Conservation (phyloP, 1,284 basidiomycete species). For the Cutaneotrichosporon mucoides region DNA sequence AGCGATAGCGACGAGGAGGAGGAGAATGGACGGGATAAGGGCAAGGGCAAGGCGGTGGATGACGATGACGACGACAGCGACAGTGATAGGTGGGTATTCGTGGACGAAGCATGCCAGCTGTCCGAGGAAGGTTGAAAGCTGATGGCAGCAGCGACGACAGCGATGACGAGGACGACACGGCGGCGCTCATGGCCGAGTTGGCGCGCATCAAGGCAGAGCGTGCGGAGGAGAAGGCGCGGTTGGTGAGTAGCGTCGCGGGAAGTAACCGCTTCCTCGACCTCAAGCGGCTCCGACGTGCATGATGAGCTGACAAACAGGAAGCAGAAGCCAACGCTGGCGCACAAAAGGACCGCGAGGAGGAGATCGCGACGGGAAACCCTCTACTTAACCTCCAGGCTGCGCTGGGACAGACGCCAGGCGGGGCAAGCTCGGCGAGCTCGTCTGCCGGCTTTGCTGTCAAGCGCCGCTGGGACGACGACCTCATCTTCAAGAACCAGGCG, state of each 20-base stretch:
- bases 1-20: conserved; percentile 53
- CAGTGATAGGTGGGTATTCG: conserved; percentile 9
- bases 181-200: conserved; percentile 82
- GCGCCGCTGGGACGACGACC: conserved; percentile 89
- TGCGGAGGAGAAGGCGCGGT: conserved; percentile 80
- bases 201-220: conserved; percentile 94
- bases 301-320: conserved; percentile 53
- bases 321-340: conserved; percentile 64
- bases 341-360: conserved; percentile 66
- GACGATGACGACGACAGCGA: conserved; percentile 46
- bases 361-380: conserved; percentile 80
- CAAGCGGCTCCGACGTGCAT: no score
- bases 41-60: conserved; percentile 43
- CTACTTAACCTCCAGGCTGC: conserved; percentile 83
- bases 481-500: conserved; percentile 97
- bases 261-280: no score
- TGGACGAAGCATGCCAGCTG: no score
- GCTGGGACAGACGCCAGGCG: conserved; percentile 62
- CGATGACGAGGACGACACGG: conserved; percentile 83
- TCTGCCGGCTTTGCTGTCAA: conserved; percentile 69
- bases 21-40: conserved; percentile 48
- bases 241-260: no score
- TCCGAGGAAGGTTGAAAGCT: no score
- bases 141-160: conserved; percentile 13
- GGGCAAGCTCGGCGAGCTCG: conserved; percentile 35